Evolutionary conservation across 2,329 filamentous ascomycete genomes (phyloP).

Genomic region (Amauroascus verrucosus): DNA sequence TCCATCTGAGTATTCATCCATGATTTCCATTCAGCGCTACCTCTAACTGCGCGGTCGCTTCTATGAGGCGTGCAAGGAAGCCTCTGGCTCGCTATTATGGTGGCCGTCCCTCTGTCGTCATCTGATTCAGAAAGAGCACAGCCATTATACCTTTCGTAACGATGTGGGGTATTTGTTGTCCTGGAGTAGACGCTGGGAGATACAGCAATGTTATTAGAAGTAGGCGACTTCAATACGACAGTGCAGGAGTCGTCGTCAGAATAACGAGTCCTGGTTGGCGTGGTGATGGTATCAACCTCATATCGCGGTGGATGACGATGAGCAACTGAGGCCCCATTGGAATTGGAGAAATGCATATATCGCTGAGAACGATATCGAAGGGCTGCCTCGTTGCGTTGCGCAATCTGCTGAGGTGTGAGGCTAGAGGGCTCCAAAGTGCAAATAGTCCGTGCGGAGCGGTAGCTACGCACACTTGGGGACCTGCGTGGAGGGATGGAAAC

Average conservation of each 20-base stretch:
- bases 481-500: background rate
- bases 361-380: background rate
- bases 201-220: conserved; percentile 8
- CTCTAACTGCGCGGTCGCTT: conserved; percentile 4
- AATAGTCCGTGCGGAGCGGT: conserved; percentile 4
- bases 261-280: conserved; percentile 8
- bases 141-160: conserved; percentile 5
- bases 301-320: background rate
- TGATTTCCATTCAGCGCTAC: conserved; percentile 19
- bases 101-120: conserved; percentile 19
- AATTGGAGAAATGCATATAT: background rate
- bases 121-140: conserved; percentile 10
- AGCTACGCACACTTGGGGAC: conserved; percentile 11
- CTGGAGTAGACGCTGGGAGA: conserved; percentile 29
- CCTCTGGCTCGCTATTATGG: conserved; percentile 18
- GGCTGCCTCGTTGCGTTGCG: conserved; percentile 19
- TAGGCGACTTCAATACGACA: conserved; percentile 11
- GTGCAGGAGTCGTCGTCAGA: conserved; percentile 15
- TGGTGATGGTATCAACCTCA: background rate
- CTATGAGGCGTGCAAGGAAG: conserved; percentile 13
- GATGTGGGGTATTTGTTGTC: conserved; percentile 21
- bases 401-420: conserved; percentile 19
- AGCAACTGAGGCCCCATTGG: background rate
- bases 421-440: background rate
- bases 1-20: conserved; percentile 23